phyloP scores from a whole-genome alignment of 2,329 filamentous ascomycete species.

The Hortaea werneckii region DNA sequence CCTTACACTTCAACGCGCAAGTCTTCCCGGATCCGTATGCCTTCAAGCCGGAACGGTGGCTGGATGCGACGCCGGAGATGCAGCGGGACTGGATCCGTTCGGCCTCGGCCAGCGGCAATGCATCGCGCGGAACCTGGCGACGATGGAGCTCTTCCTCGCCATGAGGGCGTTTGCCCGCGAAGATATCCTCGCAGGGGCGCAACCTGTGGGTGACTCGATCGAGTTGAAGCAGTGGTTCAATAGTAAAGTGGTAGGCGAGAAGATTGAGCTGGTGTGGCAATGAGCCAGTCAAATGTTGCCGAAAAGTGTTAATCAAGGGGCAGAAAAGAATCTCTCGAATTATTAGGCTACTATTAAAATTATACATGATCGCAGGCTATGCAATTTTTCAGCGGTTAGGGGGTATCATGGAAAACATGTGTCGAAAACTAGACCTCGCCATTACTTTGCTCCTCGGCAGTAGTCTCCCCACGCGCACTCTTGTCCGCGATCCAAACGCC shows the following conservation, averaged over 20 bases:
- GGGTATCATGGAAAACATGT: not conserved
- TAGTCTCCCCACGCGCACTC: not conserved
- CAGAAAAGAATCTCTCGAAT: not conserved
- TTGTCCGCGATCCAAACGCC: constrained; percentile 21
- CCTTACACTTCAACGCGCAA: constrained; percentile 37
- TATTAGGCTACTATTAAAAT: not conserved
- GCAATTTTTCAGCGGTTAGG: not conserved
- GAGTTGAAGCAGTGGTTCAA: constrained; percentile 50
- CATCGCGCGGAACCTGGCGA: constrained; percentile 42
- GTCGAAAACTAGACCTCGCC: constrained; percentile 3
- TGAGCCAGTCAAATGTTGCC: not conserved
- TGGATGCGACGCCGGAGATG: constrained; percentile 29
- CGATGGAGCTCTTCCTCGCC: constrained; percentile 33
- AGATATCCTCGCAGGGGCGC: constrained; percentile 37
- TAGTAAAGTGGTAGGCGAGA: constrained; percentile 40
- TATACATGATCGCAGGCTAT: not conserved
- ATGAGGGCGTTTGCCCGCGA: constrained; percentile 34
- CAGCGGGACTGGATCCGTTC: constrained; percentile 38
- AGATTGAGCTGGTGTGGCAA: constrained; percentile 32
- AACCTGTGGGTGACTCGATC: constrained; percentile 30
- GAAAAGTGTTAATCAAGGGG: not conserved
- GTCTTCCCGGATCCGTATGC: constrained; percentile 33
- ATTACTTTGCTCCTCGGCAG: not conserved
- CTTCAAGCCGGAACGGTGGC: constrained; percentile 43
- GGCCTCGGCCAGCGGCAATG: constrained; percentile 40